Evolutionary conservation across 1,284 basidiomycete genomes (phyloP), one percentile per base, ranked within the genome.

Genomic region (Malassezia sympodialis): DNA sequence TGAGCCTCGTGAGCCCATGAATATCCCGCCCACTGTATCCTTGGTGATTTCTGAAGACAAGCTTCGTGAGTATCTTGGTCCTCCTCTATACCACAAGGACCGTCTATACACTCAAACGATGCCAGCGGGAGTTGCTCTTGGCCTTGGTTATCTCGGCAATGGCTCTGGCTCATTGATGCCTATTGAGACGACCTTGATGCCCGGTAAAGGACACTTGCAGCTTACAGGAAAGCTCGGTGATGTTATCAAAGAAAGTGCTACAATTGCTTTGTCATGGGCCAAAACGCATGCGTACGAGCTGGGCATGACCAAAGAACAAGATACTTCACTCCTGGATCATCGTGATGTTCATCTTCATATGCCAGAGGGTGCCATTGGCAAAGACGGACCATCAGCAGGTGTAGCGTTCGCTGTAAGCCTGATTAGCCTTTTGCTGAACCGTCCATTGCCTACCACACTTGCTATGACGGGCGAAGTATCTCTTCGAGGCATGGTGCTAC

Each of bases 111-210:
- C 82, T 11, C 79, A 79, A 44, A 87, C 49, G 27, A 73, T 89
- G 14, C 93, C 94, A 1, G 82, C 90, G 0, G 93, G 93, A 54
- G 93, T 96, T 24, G 88, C 85, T 63, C 93, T 88, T 5, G 93
- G 93, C 27, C 79, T 98, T 3, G 93, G 93, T 6, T 96, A 96
- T 76, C 80, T 94, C 21, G 91, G 91, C 14, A 96, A 96, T 76
- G 93, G 93, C 0, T 88, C 87, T 10, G 93, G 93, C 23, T 87
- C 89, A 23, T 86, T 96, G 50, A 94, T 96, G 90, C 90, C 93
- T 15, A 85, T 98, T 53, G 93, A 98, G 78, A 73, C 72, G 23
- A 67, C 69, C 26, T 58, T 72, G 49, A 68, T 73, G 68, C 69
- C 72, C 0, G 67, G 69, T 24, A 72, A 70, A 53, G 69, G 69